Conservation (phyloP, 176 grass and related monocot species). For the Aegilops sharonensis region DNA sequence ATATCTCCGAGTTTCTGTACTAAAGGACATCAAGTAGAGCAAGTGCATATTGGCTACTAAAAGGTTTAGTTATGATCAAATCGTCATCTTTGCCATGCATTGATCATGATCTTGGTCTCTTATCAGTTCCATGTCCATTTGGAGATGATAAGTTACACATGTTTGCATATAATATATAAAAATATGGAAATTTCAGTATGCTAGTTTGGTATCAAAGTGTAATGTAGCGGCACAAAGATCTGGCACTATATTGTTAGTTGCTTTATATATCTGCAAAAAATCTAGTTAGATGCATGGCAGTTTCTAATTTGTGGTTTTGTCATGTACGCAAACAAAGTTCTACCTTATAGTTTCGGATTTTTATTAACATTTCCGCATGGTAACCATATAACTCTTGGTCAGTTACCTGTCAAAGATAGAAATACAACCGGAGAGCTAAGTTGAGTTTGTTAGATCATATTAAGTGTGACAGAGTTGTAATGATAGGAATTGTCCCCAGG, state of each 20-base stretch:
- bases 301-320: neutral
- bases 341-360: neutral
- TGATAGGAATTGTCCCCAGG: neutral
- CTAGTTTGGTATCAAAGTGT: neutral
- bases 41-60: neutral
- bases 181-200: neutral
- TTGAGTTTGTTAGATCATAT: neutral
- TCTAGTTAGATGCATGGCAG: neutral
- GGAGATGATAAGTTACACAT: neutral
- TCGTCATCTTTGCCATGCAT: neutral
- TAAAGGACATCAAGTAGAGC: neutral
- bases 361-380: neutral
- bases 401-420: neutral
- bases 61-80: neutral
- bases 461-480: neutral
- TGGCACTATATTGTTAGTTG: neutral
- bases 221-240: no score
- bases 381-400: neutral
- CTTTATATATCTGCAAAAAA: neutral
- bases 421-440: neutral
- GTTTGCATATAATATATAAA: neutral
- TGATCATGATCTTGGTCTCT: neutral
- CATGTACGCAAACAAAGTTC: neutral
- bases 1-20: neutral
- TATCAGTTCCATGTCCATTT: neutral